Base-by-base conservation (phyloP, 1,284 basidiomycete species). In the Microbotryomycetes sp. region DNA sequence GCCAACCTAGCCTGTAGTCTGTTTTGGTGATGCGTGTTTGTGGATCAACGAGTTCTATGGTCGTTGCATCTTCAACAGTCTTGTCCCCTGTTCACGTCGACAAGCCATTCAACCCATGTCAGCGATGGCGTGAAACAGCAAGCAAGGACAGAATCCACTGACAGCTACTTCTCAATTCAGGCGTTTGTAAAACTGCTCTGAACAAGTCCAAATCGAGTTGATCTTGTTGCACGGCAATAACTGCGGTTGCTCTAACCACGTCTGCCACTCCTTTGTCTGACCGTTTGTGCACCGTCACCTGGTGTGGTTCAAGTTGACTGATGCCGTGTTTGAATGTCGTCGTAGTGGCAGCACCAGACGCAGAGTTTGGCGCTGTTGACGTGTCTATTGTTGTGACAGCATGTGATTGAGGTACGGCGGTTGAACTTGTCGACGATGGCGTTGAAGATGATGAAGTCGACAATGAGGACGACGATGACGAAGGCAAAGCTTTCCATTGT, bases 1-100 rank as follows among this genome's bases (percentile, higher is more conserved):
- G 94, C 94, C 94, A 97, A 1, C 94, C 96, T 7, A 97, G 78
- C 6, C 86, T 85, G 74, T 90, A 97, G 70, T 91, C 88, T 0
- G 92, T 93, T 79, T 88, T 91, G 55, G 83, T 82, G 70, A 97
- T 87, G 63, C 89, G 81, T 4, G 92, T 94, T 62, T 83, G 82
- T 29, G 86, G 84, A 74, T 94, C 92, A 60, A 94, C 83, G 77
- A 91, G 81, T 75, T 97, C 92, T 49, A 97, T 77, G 19, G 91
- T 77, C 69, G 86, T 84, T 1, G 90, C 84, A 48, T 85, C 83
- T 69, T 96, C 89, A 9, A 97, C 92, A 60, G 92, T 86, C 16
- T 88, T 86, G 74, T 97, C 93, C 93, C 93, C 78, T 75, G 59
- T 3, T 31, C 31, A 53, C 28, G 12, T 30, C n/a, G 14, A 23